Conservation (phyloP, 2,329 filamentous ascomycete genomes). For the Calonectria crousiana region DNA sequence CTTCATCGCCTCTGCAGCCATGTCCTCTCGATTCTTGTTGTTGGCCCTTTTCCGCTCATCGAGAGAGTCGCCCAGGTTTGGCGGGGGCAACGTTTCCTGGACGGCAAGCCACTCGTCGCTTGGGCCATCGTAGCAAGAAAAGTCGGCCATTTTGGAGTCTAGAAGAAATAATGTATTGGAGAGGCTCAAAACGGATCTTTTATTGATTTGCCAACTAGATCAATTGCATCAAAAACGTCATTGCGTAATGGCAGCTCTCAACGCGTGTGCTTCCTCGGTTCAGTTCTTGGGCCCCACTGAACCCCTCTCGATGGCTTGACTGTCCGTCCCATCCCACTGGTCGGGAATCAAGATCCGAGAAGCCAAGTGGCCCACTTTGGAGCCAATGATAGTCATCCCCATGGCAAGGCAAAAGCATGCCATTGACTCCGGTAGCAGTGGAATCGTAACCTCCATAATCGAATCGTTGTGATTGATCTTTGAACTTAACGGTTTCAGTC, state of each 20-base stretch:
- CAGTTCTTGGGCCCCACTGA: not conserved
- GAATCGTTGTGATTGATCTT: too few relatives aligned
- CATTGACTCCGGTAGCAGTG: too few relatives aligned
- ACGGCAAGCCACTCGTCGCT: slow-evolving; percentile 58
- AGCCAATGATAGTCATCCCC: not conserved
- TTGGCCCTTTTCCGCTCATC: slow-evolving; percentile 13
- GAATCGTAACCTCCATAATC: too few relatives aligned
- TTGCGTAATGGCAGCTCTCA: not conserved
- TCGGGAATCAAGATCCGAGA: not conserved
- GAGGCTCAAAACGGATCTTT: not conserved
- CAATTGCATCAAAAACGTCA: not conserved
- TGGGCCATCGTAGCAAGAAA: slow-evolving; percentile 54
- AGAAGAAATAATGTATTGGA: not conserved
- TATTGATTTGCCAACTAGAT: not conserved
- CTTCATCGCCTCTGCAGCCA: slow-evolving; percentile 27
- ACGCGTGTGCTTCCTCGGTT: not conserved
- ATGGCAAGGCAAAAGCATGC: too few relatives aligned
- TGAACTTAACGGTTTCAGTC: too few relatives aligned
- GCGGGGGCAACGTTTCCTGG: slow-evolving; percentile 34
- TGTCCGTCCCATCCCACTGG: not conserved
- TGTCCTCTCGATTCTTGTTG: slow-evolving; percentile 29
- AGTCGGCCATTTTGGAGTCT: slow-evolving; percentile 35
- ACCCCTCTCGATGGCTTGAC: not conserved
- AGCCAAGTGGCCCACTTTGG: not conserved
- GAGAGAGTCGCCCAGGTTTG: slow-evolving; percentile 19